A percentile compares a stretch with the other conserved stretches of the same genome.
Conservation (phyloP, 371 early-diverging fungal genomes). For the Catenaria anguillulae region DNA sequence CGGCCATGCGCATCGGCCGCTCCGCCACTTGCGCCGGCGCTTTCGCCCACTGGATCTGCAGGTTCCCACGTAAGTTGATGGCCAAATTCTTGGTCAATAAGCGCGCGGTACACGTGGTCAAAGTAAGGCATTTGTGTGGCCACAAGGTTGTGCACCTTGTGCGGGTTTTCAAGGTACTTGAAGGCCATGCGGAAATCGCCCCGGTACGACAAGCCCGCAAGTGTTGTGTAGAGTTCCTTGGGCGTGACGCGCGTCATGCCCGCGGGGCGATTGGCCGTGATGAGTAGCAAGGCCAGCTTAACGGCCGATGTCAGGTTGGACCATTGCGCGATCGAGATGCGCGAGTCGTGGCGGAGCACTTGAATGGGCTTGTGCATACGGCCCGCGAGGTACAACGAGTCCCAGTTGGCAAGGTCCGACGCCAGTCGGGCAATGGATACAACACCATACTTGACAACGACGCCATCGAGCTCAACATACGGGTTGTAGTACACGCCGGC, state of each 20-base stretch:
- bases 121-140: slow-evolving; percentile 59
- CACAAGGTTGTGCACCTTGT: slow-evolving; percentile 87
- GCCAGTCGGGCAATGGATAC: slow-evolving; percentile 72
- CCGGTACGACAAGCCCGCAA: slow-evolving; percentile 71
- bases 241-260: slow-evolving; percentile 38
- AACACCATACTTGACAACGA: slow-evolving; percentile 89
- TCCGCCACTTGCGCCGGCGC: too few species aligned
- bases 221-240: slow-evolving; percentile 62
- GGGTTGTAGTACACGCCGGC: slow-evolving; percentile 92
- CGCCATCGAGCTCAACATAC: slow-evolving; percentile 68
- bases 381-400: slow-evolving; percentile 85
- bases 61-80: too few species aligned
- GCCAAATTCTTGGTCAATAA: slow-evolving; percentile 26
- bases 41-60: too few species aligned
- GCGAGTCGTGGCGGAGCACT: slow-evolving; percentile 71
- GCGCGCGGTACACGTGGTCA: slow-evolving; percentile 55
- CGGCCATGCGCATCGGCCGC: too few species aligned
- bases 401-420: slow-evolving; percentile 83
- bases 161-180: slow-evolving; percentile 68
- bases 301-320: slow-evolving; percentile 72
- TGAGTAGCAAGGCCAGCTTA: slow-evolving; percentile 60
- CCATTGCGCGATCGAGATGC: slow-evolving; percentile 67
- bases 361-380: slow-evolving; percentile 89
- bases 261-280: slow-evolving; percentile 36
- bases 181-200: slow-evolving; percentile 82